Base-by-base conservation (phyloP, 2,329 filamentous ascomycete species). In the Ilyonectria robusta region DNA sequence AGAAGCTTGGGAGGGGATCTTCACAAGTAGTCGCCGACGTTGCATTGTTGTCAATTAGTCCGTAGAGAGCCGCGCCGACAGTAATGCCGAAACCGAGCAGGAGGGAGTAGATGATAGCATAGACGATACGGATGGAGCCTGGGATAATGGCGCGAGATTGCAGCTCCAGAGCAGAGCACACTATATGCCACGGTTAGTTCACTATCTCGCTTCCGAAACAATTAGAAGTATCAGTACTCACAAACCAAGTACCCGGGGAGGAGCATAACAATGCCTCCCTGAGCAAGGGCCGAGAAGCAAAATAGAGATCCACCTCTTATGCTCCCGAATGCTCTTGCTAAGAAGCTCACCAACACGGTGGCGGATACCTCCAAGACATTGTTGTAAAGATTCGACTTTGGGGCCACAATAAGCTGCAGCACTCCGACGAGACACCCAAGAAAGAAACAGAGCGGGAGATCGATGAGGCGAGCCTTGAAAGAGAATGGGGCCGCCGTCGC, bases 61-160 rank as follows among this genome's bases (percentile, higher is more conserved):
- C 90, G 74, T 91, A 92, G 15, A 92, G 82, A 0, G 88, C 84
- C 0, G 89, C 86, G 17, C 90, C 90, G 35, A 92, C 87, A 1
- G 91, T 92, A 70, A 93, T 91, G 13, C 91, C 91, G 74, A 92
- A 93, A 1, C 91, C 91, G 4, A 93, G 86, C 65, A 93, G 90
- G 1, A 93, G 83, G 0, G 91, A 92, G 79, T 93, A 93, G 65
- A 93, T 91, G 72, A 93, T 90, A 35, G 91, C 90, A 72, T 93
- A 93, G 11, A 93, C 91, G 82, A 93, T 91, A 26, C 91, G 89
- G 23, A 93, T 91, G 0, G 90, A 92, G 0, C 91, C 91, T 0
- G 91, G 89, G 0, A 93, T 88, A 59, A 93, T 86, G 68, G 90
- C 90, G 58, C 89, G 88, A 23, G 89, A 91, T 72, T 93, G 91